A percentile compares a stretch with the other conserved stretches of the same genome.
phyloP scores from a whole-genome alignment of 352 stramenopile species.

The Globisporangium viniferum region DNA sequence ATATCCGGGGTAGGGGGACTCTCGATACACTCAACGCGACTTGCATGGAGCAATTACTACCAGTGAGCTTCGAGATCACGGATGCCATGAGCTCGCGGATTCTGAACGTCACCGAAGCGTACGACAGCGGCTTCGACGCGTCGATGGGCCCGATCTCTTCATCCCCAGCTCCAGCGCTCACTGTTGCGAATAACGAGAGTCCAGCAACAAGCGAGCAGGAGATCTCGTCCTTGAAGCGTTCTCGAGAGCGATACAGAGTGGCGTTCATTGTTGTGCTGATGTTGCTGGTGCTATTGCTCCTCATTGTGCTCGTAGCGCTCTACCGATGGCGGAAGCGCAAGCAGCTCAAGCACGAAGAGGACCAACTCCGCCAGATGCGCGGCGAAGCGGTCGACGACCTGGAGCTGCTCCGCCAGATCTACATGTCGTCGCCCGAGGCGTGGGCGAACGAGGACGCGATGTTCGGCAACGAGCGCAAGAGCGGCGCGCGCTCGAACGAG shows the following conservation, averaged over 20 bases:
- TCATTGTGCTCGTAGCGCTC: constrained; percentile 7
- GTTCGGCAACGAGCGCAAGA: background rate
- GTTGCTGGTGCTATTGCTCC: constrained; percentile 13
- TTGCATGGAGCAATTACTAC: background rate
- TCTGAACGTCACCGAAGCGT: background rate
- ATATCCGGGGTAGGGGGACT: background rate
- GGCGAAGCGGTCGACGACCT: constrained; percentile 38
- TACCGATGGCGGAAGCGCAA: constrained; percentile 15
- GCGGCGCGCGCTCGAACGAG: background rate
- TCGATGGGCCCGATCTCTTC: background rate
- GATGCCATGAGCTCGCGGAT: constrained; percentile 10
- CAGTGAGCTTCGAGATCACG: constrained; percentile 1
- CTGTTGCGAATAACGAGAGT: background rate
- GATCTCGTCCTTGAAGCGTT: constrained; percentile 23
- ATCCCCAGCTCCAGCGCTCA: background rate
- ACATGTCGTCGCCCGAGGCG: constrained; percentile 26
- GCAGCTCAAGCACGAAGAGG: constrained; percentile 29
- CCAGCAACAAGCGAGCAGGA: background rate
- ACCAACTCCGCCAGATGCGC: constrained; percentile 34
- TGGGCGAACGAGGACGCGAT: constrained; percentile 1
- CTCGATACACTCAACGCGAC: background rate
- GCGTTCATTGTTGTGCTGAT: constrained; percentile 30
- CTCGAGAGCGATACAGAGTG: constrained; percentile 25
- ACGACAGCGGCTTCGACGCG: background rate
- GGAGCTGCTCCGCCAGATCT: constrained; percentile 40